Conservation (phyloP, 192 early-diverging fungal species). For the Umbelopsis sp. region DNA sequence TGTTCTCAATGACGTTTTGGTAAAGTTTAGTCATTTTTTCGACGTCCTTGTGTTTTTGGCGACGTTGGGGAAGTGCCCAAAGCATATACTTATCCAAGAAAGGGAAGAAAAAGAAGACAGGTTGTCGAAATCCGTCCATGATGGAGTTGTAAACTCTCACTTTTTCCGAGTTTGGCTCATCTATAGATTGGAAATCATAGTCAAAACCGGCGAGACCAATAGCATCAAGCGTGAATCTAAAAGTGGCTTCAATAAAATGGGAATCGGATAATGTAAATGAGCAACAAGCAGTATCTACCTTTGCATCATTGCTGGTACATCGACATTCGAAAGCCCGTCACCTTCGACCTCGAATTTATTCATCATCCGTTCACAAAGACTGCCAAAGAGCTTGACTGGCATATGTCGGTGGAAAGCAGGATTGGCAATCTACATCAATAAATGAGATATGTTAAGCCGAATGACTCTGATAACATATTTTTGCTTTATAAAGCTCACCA, state of each 20-base stretch:
- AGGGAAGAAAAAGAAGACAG: slow-evolving; percentile 54
- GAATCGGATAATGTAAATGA: too few relatives aligned
- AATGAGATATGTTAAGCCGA: too few relatives aligned
- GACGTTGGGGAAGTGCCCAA: neutral
- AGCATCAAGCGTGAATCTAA: slow-evolving; percentile 56
- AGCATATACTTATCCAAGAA: slow-evolving; percentile 45
- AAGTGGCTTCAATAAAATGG: too few relatives aligned
- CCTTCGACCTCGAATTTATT: too few relatives aligned
- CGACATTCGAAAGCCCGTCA: too few relatives aligned
- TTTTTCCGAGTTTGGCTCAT: slow-evolving; percentile 43
- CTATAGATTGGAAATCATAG: slow-evolving; percentile 54
- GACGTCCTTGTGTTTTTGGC: slow-evolving; percentile 1
- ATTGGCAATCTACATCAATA: neutral
- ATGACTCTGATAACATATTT: too few relatives aligned
- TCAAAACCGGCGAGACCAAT: slow-evolving; percentile 58
- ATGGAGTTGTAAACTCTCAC: slow-evolving; percentile 50
- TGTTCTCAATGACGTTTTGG: slow-evolving; percentile 21
- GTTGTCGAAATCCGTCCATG: slow-evolving; percentile 45
- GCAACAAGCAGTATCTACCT: too few relatives aligned
- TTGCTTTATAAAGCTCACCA: neutral
- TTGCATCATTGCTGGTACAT: too few relatives aligned
- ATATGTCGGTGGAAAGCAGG: slow-evolving; percentile 15
- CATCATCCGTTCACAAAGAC: too few relatives aligned
- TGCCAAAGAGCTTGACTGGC: slow-evolving; percentile 20
- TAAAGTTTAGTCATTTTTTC: slow-evolving; percentile 17